Base-by-base conservation (phyloP, 2,329 filamentous ascomycete species). In the Tolypocladium tropicale region DNA sequence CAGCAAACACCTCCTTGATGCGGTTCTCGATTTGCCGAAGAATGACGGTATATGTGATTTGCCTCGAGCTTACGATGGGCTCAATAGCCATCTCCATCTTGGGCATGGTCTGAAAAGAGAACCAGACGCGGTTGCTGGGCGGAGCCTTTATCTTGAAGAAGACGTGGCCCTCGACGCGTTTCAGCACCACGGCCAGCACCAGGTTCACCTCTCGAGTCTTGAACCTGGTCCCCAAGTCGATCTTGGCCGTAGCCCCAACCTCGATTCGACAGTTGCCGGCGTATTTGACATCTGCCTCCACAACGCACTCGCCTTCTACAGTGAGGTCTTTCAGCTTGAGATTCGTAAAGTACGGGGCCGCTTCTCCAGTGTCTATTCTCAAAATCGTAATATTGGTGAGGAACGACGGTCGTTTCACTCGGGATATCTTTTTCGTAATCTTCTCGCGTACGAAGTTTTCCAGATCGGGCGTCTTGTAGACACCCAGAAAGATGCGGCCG, bases 71-170 rank as follows among this genome's bases (percentile, higher is more conserved):
- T 53, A 99, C 91, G 62, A 99, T 92, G 4, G 94, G 94, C 68
- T 97, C 91, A 48, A 97, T 90, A n/a, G 84, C 84, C 78, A 96
- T 85, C 59, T 95, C 91, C 75, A 99, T 88, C 67, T 93, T 92
- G 21, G 94, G 94, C 79, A 91, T 89, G n/a, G 84, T 84, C 68
- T 95, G 89, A 67, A 99, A 99, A 1, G 91, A 87, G 62, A 97
- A 83, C 94, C 94, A 99, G n/a, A 96, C 71, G 43, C 94, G 84
- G 69, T 99, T 99, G 70, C 91, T 96, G 0, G 94, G 94, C 18
- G 93, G 90, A 7, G 94, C 90, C 70, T 99, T 99, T 70, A 97
- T 85, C 65, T 90, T 88, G 65, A 96, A 78, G 33, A 96, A 74
- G 50, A 89, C 73, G 64, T 95, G 93, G 0, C 94, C 94, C 64